Base-by-base conservation (phyloP, 2,329 filamentous ascomycete genomes). In the Aschersonia sp. region DNA sequence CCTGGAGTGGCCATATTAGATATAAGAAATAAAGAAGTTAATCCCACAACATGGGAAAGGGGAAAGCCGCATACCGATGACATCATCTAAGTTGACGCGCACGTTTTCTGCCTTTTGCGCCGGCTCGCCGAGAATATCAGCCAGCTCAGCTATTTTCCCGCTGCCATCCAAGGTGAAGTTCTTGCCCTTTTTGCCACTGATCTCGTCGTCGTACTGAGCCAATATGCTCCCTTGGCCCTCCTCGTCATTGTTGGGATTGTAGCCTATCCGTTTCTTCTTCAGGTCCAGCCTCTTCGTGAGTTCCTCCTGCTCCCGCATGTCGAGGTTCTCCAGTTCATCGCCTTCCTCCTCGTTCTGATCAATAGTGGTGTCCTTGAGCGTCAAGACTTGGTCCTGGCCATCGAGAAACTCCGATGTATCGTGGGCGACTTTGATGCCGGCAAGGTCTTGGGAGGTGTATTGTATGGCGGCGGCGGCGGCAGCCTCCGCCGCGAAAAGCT, bases 181-280 rank as follows among this genome's bases (percentile, higher is more conserved):
- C 61, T 94, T 95, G 48, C 75, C 71, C 67, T 94, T 92, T 66
- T 94, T 95, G 48, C 88, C 88, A 37, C 84, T 78, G 47, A 95
- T 94, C 59, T 95, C 90, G 53, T 97, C 92, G 56, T 97, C 92
- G 59, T 98, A 98, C 56, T 98, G 90, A 11, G 85, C 79, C 41
- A 98, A 68, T 30, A 98, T 80, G 5, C 76, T 75, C 14, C 74
- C 71, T 10, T 76, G 82, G 30, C 75, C 75, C 7, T 41, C 10
- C 31, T 80, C 74, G 43, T 84, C 82, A 35, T 82, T 70, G 53
- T 87, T 83, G 0, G 90, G 89, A 56, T 98, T 87, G 63, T 98
- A 98, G 1, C 81, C 81, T 0, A 84, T 83, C 59, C 83, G 86
- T 64, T 88, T 87, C 73, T 94, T 95, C 70, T 97, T 95, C 41